phyloP scores from a whole-genome alignment of 768 basidiomycete species.

The Erythrobasidium yunnanense region DNA sequence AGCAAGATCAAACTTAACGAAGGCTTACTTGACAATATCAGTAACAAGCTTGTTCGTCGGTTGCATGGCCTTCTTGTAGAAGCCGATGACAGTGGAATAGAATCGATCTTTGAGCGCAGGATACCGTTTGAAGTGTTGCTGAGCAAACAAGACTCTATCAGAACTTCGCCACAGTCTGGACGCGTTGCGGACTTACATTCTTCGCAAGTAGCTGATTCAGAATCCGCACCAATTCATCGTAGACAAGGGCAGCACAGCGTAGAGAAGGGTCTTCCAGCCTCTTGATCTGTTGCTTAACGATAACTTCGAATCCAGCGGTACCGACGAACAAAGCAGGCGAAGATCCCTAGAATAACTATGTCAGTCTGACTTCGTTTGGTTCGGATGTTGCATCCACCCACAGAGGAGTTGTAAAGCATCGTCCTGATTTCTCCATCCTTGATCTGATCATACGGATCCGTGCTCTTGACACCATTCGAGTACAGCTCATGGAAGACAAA shows the following conservation, averaged over 20 bases:
- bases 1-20: conserved; percentile 30
- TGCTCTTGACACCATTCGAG: conserved; percentile 87
- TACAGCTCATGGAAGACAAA: conserved; percentile 98
- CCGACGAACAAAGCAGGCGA: conserved; percentile 94
- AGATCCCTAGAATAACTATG: conserved; percentile 65
- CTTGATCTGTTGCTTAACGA: conserved; percentile 98
- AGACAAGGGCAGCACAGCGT: conserved; percentile 90
- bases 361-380: no score
- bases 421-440: conserved; percentile 96
- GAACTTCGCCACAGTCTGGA: not conserved
- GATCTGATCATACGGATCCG: conserved; percentile 98
- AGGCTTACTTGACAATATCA: conserved; percentile 73
- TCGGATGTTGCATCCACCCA: no score
- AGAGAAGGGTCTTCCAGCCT: conserved; percentile 84
- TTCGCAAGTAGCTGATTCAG: conserved; percentile 79
- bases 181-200: conserved; percentile 53
- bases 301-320: conserved; percentile 92
- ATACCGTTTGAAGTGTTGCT: conserved; percentile 94
- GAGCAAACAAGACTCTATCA: conserved; percentile 12
- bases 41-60: conserved; percentile 89
- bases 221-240: conserved; percentile 94
- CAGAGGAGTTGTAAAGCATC: conserved; percentile 93
- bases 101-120: conserved; percentile 94
- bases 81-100: conserved; percentile 88
- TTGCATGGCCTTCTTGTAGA: conserved; percentile 85